These are phyloP conservation scores for Phytophthora meadii DNA, from an alignment of 352 stramenopile species.

Conservation along the genomic window DNA sequence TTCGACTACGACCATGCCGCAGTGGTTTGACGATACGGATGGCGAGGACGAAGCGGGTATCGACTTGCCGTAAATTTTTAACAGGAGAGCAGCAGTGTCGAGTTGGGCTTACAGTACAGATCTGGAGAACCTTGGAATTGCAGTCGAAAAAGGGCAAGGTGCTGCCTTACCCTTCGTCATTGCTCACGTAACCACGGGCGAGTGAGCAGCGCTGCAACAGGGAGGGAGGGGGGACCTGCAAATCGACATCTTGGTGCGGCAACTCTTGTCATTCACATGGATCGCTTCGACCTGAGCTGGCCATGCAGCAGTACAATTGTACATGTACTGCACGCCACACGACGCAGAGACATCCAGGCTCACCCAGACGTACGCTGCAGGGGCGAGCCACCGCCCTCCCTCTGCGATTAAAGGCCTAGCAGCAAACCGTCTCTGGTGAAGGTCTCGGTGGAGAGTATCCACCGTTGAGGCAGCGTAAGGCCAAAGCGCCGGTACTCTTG, in stretches of 20 bases:
- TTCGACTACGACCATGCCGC: constrained; percentile 3
- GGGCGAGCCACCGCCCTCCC: constrained; percentile 11
- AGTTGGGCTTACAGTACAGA: neutral
- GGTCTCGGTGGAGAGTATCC: constrained; percentile 8
- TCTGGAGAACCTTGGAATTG: neutral
- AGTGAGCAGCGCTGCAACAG: constrained; percentile 10
- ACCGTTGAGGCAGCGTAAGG: neutral
- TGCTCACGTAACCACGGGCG: neutral
- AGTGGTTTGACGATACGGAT: constrained; percentile 27
- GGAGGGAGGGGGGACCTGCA: constrained; percentile 2
- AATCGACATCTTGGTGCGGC: constrained; percentile 14
- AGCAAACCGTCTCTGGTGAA: constrained; percentile 4
- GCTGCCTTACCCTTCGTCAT: neutral
- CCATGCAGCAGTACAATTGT: neutral
- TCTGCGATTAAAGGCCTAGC: constrained; percentile 6
- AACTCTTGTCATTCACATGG: constrained; percentile 6
- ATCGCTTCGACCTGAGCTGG: neutral
- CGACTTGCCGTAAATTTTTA: neutral
- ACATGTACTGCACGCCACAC: neutral
- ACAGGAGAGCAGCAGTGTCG: neutral
- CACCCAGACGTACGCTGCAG: constrained; percentile 29
- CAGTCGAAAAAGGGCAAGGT: neutral
- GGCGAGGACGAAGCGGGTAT: constrained; percentile 16
- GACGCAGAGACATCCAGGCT: constrained; percentile 9
- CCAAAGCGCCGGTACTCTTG: neutral